phyloP scores from a whole-genome alignment of 768 basidiomycete genomes.

The Mycena haematopus region DNA sequence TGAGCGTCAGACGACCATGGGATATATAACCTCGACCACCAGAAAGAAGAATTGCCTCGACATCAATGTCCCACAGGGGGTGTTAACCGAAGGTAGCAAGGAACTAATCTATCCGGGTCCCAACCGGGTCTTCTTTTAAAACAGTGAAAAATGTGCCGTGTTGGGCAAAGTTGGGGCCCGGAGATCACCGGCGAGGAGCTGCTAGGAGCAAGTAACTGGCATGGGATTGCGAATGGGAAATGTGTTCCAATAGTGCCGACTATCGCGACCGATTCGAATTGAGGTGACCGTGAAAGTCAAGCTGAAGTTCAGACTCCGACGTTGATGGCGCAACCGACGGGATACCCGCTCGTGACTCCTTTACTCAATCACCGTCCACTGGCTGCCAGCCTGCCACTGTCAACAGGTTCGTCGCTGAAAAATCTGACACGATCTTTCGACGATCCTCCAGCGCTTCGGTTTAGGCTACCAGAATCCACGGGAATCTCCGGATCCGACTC shows the following conservation, averaged over 20 bases:
- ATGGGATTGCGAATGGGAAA: not conserved
- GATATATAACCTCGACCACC: conserved; percentile 2
- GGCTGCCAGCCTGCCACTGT: no score
- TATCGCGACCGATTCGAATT: not conserved
- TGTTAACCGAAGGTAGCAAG: not conserved
- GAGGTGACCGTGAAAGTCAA: not conserved
- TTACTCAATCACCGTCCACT: no score
- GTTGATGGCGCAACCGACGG: not conserved
- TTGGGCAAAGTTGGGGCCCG: not conserved
- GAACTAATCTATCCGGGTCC: not conserved
- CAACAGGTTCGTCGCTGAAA: not conserved
- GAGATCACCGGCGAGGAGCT: not conserved
- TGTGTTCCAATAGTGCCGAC: not conserved
- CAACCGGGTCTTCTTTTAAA: no score
- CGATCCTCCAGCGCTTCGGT: no score
- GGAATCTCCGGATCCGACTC: conserved; percentile 7
- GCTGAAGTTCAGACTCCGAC: not conserved
- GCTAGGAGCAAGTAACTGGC: not conserved
- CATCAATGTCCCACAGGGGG: conserved; percentile 6
- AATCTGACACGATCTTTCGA: no score
- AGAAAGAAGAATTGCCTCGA: not conserved
- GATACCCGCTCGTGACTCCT: not conserved
- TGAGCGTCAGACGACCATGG: not conserved
- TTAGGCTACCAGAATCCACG: not conserved
- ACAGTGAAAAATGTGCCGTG: not conserved